Evolutionary conservation across 257 asterid species (phyloP).

Genomic region (Penstemon eatonii): DNA sequence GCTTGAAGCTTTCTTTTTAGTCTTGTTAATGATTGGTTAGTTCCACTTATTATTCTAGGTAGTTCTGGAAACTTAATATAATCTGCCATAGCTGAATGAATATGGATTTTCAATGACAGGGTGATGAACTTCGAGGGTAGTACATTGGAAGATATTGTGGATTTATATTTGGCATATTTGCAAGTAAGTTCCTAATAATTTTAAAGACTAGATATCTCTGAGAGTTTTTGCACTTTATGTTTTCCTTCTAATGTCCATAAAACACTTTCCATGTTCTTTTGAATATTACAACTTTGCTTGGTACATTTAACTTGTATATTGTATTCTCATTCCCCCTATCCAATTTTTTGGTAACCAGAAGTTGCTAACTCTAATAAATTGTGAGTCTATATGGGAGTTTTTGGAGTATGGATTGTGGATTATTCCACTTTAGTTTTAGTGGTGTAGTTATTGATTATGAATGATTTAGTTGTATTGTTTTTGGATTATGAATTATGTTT

Average conservation of each 20-base stretch:
- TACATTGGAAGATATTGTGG: constrained; percentile 82
- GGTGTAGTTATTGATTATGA: no score
- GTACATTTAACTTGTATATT: constrained; percentile 13
- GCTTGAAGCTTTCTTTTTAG: not conserved
- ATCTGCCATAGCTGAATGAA: constrained; percentile 25
- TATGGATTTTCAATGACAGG: constrained; percentile 44
- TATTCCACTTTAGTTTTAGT: no score
- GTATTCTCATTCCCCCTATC: not conserved
- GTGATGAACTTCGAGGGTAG: constrained; percentile 48
- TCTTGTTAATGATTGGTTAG: constrained; percentile 7
- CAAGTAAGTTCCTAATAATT: constrained; percentile 60
- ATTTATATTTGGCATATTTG: constrained; percentile 80
- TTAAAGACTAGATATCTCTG: constrained; percentile 8
- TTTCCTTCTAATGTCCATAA: constrained; percentile 8
- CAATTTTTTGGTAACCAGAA: constrained; percentile 3
- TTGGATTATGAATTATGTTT: no score
- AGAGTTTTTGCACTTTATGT: not conserved
- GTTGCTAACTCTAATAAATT: constrained; percentile 3
- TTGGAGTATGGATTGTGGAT: no score
- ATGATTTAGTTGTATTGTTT: no score
- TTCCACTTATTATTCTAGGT: not conserved
- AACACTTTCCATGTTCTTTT: constrained; percentile 14
- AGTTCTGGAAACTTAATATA: not conserved
- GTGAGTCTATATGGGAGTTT: not conserved
- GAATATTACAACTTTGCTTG: constrained; percentile 14